Conservation (phyloP, 2,329 filamentous ascomycete genomes). For the Ophiostoma fasciatum region DNA sequence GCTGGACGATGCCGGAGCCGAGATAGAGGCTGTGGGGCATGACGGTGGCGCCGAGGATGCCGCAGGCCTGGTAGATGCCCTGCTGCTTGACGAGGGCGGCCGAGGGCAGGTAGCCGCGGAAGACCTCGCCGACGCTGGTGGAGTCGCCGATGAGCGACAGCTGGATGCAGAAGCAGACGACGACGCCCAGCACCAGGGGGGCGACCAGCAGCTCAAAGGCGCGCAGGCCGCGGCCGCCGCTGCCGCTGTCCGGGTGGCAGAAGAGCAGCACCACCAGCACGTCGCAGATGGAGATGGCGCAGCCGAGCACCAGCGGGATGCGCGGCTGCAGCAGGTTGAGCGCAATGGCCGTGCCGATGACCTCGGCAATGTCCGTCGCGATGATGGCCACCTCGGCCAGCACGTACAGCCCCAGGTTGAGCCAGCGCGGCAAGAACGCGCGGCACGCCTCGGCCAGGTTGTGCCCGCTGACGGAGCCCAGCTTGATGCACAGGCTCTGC, state of each 20-base stretch:
- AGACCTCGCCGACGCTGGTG: slow-evolving; percentile 38
- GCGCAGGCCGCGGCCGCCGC: slow-evolving; percentile 37
- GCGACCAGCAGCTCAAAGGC: slow-evolving; percentile 52
- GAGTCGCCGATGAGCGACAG: slow-evolving; percentile 45
- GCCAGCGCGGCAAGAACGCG: slow-evolving; percentile 49
- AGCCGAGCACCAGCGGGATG: slow-evolving; percentile 52
- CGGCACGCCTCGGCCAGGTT: slow-evolving; percentile 53
- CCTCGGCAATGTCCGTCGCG: slow-evolving; percentile 57
- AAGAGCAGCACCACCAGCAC: slow-evolving; percentile 54
- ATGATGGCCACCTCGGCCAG: slow-evolving; percentile 52
- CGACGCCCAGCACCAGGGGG: slow-evolving; percentile 49
- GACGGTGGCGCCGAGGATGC: slow-evolving; percentile 62
- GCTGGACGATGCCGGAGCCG: slow-evolving; percentile 54
- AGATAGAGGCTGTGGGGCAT: slow-evolving; percentile 58
- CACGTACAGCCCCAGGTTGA: slow-evolving; percentile 45
- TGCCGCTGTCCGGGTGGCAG: slow-evolving; percentile 25
- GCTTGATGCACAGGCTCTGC: slow-evolving; percentile 52
- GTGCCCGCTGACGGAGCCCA: slow-evolving; percentile 53
- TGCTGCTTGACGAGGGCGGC: slow-evolving; percentile 39
- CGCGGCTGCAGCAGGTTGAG: slow-evolving; percentile 49
- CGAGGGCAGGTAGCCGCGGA: slow-evolving; percentile 51
- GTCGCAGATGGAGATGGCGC: slow-evolving; percentile 52
- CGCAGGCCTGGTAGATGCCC: slow-evolving; percentile 54
- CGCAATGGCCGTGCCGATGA: slow-evolving; percentile 57
- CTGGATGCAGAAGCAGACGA: slow-evolving; percentile 57